These are phyloP conservation scores for Torulaspora franciscae DNA, from an alignment of 805 yeast species.

Conservation along the genomic window DNA sequence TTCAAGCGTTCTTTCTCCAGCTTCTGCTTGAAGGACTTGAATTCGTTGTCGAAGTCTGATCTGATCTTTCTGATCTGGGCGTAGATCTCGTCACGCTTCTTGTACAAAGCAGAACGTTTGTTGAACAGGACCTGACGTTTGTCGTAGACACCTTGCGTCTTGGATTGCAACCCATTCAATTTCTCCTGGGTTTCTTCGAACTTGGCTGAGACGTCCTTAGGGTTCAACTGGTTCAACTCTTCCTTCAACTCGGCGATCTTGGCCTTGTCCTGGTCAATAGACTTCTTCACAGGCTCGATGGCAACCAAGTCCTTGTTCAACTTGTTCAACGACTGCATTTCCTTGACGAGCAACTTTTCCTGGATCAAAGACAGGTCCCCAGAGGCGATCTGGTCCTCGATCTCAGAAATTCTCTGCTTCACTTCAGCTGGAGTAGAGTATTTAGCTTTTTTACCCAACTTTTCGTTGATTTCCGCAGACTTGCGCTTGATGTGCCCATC, in stretches of 20 bases:
- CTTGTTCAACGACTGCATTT: slow-evolving; percentile 77
- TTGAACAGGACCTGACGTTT: slow-evolving; percentile 60
- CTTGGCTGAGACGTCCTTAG: slow-evolving; percentile 61
- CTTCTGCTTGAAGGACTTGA: slow-evolving; percentile 61
- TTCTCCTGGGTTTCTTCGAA: slow-evolving; percentile 65
- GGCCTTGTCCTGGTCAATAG: slow-evolving; percentile 71
- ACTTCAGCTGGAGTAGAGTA: slow-evolving; percentile 67
- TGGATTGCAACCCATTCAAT: slow-evolving; percentile 59
- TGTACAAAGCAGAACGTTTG: slow-evolving; percentile 62
- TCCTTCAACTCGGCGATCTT: slow-evolving; percentile 73
- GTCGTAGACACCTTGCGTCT: slow-evolving; percentile 57
- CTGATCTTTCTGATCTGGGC: slow-evolving; percentile 62
- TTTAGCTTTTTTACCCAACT: slow-evolving; percentile 39
- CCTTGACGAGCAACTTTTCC: slow-evolving; percentile 80
- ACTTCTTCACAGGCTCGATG: slow-evolving; percentile 68
- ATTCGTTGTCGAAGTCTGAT: slow-evolving; percentile 70
- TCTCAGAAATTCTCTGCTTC: slow-evolving; percentile 55
- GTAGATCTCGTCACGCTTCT: slow-evolving; percentile 65
- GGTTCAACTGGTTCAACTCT: slow-evolving; percentile 48
- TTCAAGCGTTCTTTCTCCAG: slow-evolving; percentile 72
- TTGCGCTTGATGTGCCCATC: slow-evolving; percentile 72
- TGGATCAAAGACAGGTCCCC: slow-evolving; percentile 85
- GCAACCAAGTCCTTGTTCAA: slow-evolving; percentile 70
- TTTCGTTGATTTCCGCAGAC: slow-evolving; percentile 63
- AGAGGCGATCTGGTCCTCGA: slow-evolving; percentile 70